Base-by-base conservation (phyloP, 1,284 basidiomycete species). In the Ceratobasidium sp. region DNA sequence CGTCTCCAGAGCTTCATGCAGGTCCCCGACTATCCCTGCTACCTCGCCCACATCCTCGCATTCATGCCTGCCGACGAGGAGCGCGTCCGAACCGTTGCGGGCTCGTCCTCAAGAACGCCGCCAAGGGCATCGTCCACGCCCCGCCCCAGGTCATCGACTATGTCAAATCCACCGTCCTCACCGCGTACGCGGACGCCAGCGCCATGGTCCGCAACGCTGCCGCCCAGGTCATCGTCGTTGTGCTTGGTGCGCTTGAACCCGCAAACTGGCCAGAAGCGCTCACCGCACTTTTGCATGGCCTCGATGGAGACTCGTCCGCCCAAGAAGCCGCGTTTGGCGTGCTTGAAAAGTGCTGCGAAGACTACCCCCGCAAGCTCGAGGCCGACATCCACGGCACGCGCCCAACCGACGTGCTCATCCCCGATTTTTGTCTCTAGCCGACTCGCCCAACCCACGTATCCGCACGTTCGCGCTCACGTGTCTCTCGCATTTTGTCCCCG, bases 21-120 rank as follows among this genome's bases (percentile, higher is more conserved):
- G 78, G 89, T 91, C 73, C 93, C 95, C 69, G 94, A 97, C 82
- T 99, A 98, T 81, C 92, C 97, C 75, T 96, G 92, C 76, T 99
- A 99, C 87, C 89, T 99, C 74, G 93, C 93, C 53, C 94, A 97
- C 81, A 95, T 98, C 82, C 88, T 97, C 75, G 90, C 92, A 61
- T 86, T 87, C 57, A 82, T 94, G 84, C 85, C 89, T 1, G 85
- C 89, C 75, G 95, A 98, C 82, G 92, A 96, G 77, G 92, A 94
- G 77, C 91, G 92, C 53, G 94, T 97, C 79, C 88, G 97, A 72
- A 93, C 94, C 73, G 96, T 98, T 81, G 96, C 97, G 34, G 97
- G 70, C 92, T 98, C 78, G 86, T 99, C 41, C 89, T 99, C 81
- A 99, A 99, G 88, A 99, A 98, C 83, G 94, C 97, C 78, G 89